Evolutionary conservation across 169 alveolate species (phyloP).

Genomic region (Eimeria tenella): DNA sequence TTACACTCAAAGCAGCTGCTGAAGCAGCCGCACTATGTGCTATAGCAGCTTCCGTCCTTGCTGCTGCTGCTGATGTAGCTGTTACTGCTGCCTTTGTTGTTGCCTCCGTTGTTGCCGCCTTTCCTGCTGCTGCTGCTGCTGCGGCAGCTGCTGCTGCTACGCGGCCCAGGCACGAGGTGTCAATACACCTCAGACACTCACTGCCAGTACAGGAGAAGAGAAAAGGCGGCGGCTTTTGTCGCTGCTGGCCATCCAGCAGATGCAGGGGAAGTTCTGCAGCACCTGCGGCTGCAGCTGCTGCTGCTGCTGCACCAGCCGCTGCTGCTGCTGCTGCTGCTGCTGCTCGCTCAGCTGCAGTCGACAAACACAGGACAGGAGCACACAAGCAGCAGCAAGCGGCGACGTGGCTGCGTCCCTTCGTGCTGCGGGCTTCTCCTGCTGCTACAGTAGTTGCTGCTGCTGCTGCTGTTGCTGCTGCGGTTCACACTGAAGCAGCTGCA

Average conservation of each 20-base stretch:
- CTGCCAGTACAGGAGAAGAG: slow-evolving; percentile 25
- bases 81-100: no score
- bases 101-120: no score
- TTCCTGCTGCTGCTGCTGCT: neutral
- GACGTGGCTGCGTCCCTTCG: neutral
- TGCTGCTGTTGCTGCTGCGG: neutral
- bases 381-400: neutral
- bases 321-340: slow-evolving; percentile 58
- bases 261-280: slow-evolving; percentile 43
- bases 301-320: slow-evolving; percentile 16
- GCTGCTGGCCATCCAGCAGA: slow-evolving; percentile 26
- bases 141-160: neutral
- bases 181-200: neutral
- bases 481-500: neutral
- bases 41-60: neutral
- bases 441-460: neutral
- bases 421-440: neutral
- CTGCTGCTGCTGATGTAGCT: no score
- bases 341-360: slow-evolving; percentile 40
- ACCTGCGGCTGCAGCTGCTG: slow-evolving; percentile 60
- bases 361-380: neutral
- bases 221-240: neutral
- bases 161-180: neutral
- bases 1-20: neutral
- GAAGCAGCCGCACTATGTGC: neutral